These are phyloP conservation scores for Ganoderma boninense DNA, from an alignment of 1,284 basidiomycete species.

Conservation along the genomic window DNA sequence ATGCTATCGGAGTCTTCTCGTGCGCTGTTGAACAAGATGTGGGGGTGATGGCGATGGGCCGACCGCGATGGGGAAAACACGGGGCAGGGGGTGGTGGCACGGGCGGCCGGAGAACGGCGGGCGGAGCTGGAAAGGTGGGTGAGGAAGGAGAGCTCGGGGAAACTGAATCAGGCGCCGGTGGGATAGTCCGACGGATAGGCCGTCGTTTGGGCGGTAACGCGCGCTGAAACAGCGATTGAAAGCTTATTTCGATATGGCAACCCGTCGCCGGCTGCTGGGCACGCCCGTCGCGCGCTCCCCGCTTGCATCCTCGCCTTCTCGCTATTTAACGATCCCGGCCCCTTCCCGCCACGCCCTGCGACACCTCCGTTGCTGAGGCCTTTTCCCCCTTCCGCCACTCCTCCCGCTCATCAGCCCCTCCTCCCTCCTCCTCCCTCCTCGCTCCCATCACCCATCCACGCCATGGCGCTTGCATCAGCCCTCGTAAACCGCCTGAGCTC, in stretches of 20 bases:
- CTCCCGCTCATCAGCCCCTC: slow-evolving; percentile 6
- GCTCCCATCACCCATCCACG: slow-evolving; percentile 12
- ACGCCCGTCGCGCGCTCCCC: slow-evolving; percentile 22
- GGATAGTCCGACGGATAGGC: slow-evolving; percentile 27
- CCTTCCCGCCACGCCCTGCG: slow-evolving; percentile 29
- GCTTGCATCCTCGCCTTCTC: slow-evolving; percentile 19
- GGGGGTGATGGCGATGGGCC: neutral
- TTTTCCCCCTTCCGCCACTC: slow-evolving; percentile 15
- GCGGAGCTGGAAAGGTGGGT: neutral
- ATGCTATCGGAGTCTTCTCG: neutral
- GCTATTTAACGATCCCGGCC: slow-evolving; percentile 32
- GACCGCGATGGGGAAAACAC: slow-evolving; percentile 4
- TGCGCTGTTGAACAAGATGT: slow-evolving; percentile 1
- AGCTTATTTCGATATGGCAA: slow-evolving; percentile 34
- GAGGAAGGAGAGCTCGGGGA: slow-evolving; percentile 19
- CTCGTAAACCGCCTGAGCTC: slow-evolving; percentile 35
- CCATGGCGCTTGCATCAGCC: slow-evolving; percentile 36
- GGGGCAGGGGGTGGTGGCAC: slow-evolving; percentile 8
- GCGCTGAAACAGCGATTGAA: slow-evolving; percentile 34
- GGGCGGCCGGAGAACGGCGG: slow-evolving; percentile 12
- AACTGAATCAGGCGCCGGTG: slow-evolving; percentile 21
- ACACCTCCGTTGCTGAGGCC: slow-evolving; percentile 34
- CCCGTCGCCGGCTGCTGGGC: slow-evolving; percentile 3
- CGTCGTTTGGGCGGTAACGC: slow-evolving; percentile 27
- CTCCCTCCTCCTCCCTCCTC: slow-evolving; percentile 15